These are phyloP conservation scores for Aplosporella prunicola DNA, from an alignment of 2,329 filamentous ascomycete species.

Conservation along the genomic window DNA sequence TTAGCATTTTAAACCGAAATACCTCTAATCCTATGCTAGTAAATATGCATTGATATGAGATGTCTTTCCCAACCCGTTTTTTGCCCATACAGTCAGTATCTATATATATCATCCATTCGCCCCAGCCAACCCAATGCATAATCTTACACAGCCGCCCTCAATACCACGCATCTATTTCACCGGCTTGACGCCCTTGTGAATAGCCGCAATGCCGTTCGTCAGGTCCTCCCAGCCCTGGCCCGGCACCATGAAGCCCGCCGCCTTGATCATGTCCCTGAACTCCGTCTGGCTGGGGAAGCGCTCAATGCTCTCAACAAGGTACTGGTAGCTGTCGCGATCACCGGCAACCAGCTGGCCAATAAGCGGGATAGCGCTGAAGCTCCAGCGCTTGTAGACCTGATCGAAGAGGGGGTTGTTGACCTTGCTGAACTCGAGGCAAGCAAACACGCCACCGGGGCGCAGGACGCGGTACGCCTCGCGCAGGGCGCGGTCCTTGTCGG, in stretches of 20 bases:
- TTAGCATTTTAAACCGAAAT: too few species aligned
- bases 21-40: too few species aligned
- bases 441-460: slow-evolving; percentile 90
- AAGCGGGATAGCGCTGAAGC: slow-evolving; percentile 84
- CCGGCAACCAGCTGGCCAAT: slow-evolving; percentile 93
- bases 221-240: slow-evolving; percentile 70
- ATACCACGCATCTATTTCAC: neutral
- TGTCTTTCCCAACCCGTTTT: too few species aligned
- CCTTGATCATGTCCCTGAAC: slow-evolving; percentile 73
- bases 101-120: too few species aligned
- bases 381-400: slow-evolving; percentile 88
- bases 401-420: slow-evolving; percentile 72
- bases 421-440: slow-evolving; percentile 91
- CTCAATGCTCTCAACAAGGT: slow-evolving; percentile 96
- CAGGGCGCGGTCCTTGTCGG: slow-evolving; percentile 75
- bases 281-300: slow-evolving; percentile 77
- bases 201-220: slow-evolving; percentile 85
- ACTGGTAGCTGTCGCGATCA: slow-evolving; percentile 94
- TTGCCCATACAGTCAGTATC: too few species aligned
- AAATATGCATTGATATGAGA: too few species aligned
- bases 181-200: slow-evolving; percentile 93
- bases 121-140: too few species aligned
- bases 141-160: too few species aligned
- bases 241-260: slow-evolving; percentile 77
- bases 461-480: slow-evolving; percentile 78